Evolutionary conservation across 345 rosid species (phyloP), one percentile per base, ranked within the genome.

Genomic region (Linum usitatissimum): DNA sequence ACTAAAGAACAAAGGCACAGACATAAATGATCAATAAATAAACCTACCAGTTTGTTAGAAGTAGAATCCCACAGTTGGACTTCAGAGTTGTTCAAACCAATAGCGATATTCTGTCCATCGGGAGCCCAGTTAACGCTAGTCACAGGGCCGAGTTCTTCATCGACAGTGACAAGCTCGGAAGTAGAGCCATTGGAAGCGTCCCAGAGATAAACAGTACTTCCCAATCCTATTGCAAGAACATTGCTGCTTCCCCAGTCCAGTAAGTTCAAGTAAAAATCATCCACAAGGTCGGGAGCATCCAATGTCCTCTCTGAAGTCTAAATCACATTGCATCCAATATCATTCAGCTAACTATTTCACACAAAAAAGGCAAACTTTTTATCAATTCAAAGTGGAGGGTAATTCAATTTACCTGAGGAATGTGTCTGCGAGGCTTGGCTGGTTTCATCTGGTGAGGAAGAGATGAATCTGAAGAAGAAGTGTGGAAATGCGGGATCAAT

Each of bases 121-220:
- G 81, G 86, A 36, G 86, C 80, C 86, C 82, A 82, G 59, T 55
- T 78, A 13, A 84, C 78, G 36, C 83, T 82, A 5, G 90, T 82
- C 8, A 84, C 71, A 0, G 83, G 86, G 17, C 81, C 80, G 12
- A 40, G 30, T 62, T 78, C 81, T 6, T 77, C 78, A 19, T 75
- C 72, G 45, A 80, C 8, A 0, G 86, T 80, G 67, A 77, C 83
- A 13, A 82, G 79, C 68, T 84, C 85, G 0, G 85, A 76, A 14
- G 73, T 75, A 9, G 82, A 77, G 58, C 76, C 70, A 18, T 73
- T 36, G 0, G 85, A 71, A 58, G 86, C 81, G 71, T 84, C 74
- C 83, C 83, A 82, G 23, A 82, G 61, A 55, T 81, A 81, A 0
- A 78, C 74, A 2, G 76, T 76, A 51, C 58, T 53, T 21, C 71